Base-by-base conservation (phyloP, 2,329 filamentous ascomycete genomes). In the Venturia effusa region DNA sequence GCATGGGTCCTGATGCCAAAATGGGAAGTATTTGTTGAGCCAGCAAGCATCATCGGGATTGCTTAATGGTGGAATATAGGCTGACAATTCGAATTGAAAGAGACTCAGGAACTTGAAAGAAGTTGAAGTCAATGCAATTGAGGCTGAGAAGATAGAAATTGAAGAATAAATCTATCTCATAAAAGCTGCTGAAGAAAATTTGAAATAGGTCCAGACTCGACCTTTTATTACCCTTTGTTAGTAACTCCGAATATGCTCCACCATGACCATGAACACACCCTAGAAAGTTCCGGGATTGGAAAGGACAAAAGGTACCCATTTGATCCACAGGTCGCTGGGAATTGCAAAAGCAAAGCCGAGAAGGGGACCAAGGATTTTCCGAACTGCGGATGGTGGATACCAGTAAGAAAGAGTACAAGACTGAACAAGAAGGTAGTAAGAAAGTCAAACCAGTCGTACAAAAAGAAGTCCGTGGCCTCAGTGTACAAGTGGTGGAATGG, bases 141-240 rank as follows among this genome's bases (percentile, higher is more conserved):
- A 32, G 27, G 34, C 27, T 57, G 51, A 57, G 30, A 51, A 34
- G 17, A 34, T 34, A 34, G 51, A 57, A 32, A 27, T 57, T 30
- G 51, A 19, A 34, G 17, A 57, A 34, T 57, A 57, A 57, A 57
- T 57, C 15, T 57, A 57, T 57, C 27, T 57, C 27, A 57, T 34
- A 57, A 34, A 57, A 34, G 15, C 51, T 57, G 51, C 51, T 57
- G 51, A 57, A 34, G 51, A 57, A 17, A 34, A 37, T 57, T 57
- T 34, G 30, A n/a, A 30, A 22, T 6, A 57, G 30, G 27, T 57
- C 27, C 51, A 34, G n/a, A 34, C 30, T 57, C 51, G 30, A n/a
- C 30, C 51, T 57, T 34, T 32, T 34, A 17, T 57, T 57, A 34
- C 30, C 51, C 27, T 3, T 57, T 37, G 51, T 57, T 34, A 34